phyloP scores from a whole-genome alignment of 257 asterid species.

The Euphrasia confusa region DNA sequence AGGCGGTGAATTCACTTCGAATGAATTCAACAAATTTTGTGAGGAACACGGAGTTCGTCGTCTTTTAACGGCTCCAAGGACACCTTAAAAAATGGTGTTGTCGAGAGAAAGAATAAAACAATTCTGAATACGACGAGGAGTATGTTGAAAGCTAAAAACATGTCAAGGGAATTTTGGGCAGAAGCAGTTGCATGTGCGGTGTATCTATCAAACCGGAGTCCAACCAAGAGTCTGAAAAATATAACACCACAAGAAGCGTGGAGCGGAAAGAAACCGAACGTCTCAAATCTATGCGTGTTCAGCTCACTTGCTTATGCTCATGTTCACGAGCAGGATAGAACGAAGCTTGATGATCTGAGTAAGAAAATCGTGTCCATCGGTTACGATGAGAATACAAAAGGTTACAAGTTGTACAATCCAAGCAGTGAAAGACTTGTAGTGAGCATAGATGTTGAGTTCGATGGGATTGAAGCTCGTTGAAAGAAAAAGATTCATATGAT shows the following conservation, averaged over 20 bases:
- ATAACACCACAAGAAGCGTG: background rate
- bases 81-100: background rate
- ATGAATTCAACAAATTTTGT: no score
- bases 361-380: background rate
- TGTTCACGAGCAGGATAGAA: background rate
- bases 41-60: background rate
- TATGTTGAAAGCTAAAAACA: background rate
- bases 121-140: background rate
- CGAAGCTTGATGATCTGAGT: background rate
- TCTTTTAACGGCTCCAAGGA: background rate
- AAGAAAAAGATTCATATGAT: background rate
- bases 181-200: background rate
- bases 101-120: background rate
- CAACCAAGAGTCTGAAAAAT: background rate
- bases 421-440: background rate
- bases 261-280: background rate
- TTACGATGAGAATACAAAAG: background rate
- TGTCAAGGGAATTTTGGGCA: background rate
- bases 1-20: no score
- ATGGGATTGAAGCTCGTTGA: background rate
- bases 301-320: background rate
- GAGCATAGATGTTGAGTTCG: background rate
- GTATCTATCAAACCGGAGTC: background rate
- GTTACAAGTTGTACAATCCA: background rate
- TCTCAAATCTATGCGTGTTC: background rate